phyloP scores from a whole-genome alignment of 176 grass and related monocot species.

The Triticum aestivum region IWGSC_CS_RefSeq_v2.1 NC_057799.1:121415200-121415699 shows the following conservation, averaged over 20 bases:
- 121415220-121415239: constrained; percentile 10
- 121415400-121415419: constrained; percentile 75
- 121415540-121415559: constrained; percentile 60
- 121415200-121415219: background rate
- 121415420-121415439: constrained; percentile 71
- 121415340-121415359: constrained; percentile 64
- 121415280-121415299: constrained; percentile 77
- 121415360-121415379: constrained; percentile 71
- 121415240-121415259: constrained; percentile 72
- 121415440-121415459: constrained; percentile 55
- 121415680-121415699: constrained; percentile 70
- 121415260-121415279: constrained; percentile 67
- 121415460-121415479: constrained; percentile 57
- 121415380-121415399: constrained; percentile 69
- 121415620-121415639: constrained; percentile 1
- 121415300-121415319: constrained; percentile 81
- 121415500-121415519: constrained; percentile 72
- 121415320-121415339: constrained; percentile 63
- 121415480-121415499: constrained; percentile 76
- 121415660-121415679: constrained; percentile 58
- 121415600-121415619: background rate
- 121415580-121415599: background rate
- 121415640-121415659: constrained; percentile 71
- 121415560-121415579: constrained; percentile 35
- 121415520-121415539: constrained; percentile 84